Evolutionary conservation across 2,329 filamentous ascomycete genomes (phyloP).

Genomic region (Trematosphaeria pertusa): DNA sequence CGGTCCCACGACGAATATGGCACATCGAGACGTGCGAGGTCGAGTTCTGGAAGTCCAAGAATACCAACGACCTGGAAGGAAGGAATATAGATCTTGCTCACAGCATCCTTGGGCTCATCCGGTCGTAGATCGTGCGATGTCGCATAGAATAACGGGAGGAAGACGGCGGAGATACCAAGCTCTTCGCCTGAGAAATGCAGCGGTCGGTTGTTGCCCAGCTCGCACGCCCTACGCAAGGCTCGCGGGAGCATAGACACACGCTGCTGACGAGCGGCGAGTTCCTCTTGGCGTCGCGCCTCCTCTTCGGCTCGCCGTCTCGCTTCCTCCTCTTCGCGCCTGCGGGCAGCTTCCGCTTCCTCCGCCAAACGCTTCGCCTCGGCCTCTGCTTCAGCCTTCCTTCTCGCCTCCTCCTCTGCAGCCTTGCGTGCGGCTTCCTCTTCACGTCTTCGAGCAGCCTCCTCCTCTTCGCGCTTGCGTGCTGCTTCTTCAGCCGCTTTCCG

Average conservation of each 20-base stretch:
- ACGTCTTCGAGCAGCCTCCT: constrained; percentile 34
- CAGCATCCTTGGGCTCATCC: constrained; percentile 20
- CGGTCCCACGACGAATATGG: constrained; percentile 48
- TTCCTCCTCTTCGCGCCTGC: constrained; percentile 41
- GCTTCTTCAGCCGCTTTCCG: constrained; percentile 34
- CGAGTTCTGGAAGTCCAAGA: constrained; percentile 49
- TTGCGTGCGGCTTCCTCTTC: constrained; percentile 37
- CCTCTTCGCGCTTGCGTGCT: constrained; percentile 33
- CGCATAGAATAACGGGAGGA: constrained; percentile 47
- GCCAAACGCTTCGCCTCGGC: constrained; percentile 37
- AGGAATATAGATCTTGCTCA: constrained; percentile 43
- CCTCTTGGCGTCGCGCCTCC: constrained; percentile 35
- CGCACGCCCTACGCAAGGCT: constrained; percentile 46
- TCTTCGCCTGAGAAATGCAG: constrained; percentile 49
- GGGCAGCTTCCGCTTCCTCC: constrained; percentile 42
- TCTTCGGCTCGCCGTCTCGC: constrained; percentile 37
- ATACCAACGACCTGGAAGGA: constrained; percentile 50
- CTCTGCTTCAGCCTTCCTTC: constrained; percentile 37
- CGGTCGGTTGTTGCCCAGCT: constrained; percentile 45
- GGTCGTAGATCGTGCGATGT: constrained; percentile 37
- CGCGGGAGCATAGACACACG: constrained; percentile 46
- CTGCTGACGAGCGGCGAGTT: constrained; percentile 39
- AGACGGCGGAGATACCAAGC: constrained; percentile 47
- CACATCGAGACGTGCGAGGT: constrained; percentile 39
- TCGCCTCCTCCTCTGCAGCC: constrained; percentile 37